These are phyloP conservation scores for Exserohilum rostratum DNA, from an alignment of 2,329 filamentous ascomycete genomes.

Conservation along the genomic window DNA sequence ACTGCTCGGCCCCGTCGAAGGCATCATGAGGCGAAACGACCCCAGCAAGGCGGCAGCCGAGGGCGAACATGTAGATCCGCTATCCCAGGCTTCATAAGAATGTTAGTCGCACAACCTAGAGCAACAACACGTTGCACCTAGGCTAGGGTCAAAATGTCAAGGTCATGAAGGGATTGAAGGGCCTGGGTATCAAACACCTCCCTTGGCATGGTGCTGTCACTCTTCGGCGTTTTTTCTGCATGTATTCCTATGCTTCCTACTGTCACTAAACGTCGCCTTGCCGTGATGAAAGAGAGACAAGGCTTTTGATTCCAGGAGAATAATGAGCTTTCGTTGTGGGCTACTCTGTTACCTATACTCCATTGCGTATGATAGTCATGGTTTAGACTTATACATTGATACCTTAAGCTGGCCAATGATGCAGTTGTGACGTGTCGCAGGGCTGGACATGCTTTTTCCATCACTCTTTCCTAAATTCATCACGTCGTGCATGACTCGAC, in stretches of 20 bases:
- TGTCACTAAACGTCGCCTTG: conserved; percentile 45
- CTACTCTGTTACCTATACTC: conserved; percentile 39
- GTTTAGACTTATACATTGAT: conserved; percentile 10
- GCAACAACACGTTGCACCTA: conserved; percentile 1
- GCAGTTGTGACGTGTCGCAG: not conserved
- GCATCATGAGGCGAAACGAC: conserved; percentile 85
- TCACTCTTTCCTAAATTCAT: not conserved
- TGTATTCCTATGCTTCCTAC: conserved; percentile 48
- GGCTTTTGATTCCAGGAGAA: conserved; percentile 15
- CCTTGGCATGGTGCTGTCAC: conserved; percentile 8
- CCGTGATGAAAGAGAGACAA: conserved; percentile 19
- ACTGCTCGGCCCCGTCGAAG: conserved; percentile 87
- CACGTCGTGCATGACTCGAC: not conserved
- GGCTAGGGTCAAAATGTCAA: not conserved
- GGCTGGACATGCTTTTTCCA: not conserved
- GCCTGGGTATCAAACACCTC: not conserved
- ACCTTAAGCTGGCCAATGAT: not conserved
- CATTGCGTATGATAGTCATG: conserved; percentile 36
- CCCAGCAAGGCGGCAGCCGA: conserved; percentile 52
- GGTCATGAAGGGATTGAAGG: not conserved
- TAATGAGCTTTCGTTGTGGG: conserved; percentile 26
- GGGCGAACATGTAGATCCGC: conserved; percentile 66
- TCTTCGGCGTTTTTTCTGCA: conserved; percentile 37
- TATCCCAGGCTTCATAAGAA: conserved; percentile 46
- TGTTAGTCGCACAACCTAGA: not conserved